Percentiles rank a stretch among this genome's conserved stretches.
Conservation (phyloP, 139 green algal genomes). For the Chlamydomonas sp. region DNA sequence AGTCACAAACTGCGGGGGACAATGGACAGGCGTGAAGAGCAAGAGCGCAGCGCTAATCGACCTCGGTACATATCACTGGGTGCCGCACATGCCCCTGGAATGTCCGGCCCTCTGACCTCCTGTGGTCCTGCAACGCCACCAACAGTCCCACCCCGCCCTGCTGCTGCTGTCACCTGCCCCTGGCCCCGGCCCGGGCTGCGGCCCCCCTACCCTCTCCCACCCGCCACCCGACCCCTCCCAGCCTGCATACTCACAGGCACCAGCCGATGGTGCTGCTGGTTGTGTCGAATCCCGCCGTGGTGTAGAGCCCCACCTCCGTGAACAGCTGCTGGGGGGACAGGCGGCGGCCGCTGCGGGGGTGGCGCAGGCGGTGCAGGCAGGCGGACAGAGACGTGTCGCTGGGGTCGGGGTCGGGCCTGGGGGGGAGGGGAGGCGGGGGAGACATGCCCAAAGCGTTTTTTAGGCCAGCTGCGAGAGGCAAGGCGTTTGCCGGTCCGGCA, state of each 20-base stretch:
- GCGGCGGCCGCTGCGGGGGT: constrained; percentile 2
- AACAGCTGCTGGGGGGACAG: constrained; percentile 7
- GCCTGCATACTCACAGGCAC: constrained; percentile 12
- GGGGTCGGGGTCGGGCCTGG: constrained; percentile 10
- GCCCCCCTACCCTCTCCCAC: too few species aligned
- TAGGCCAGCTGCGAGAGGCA: neutral
- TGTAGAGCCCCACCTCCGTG: constrained; percentile 29
- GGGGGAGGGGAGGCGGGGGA: neutral
- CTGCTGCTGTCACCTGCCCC: too few species aligned
- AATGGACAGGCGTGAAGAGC: too few species aligned
- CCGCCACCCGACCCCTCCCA: neutral
- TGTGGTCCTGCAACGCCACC: too few species aligned
- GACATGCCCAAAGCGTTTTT: too few species aligned
- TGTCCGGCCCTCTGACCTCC: too few species aligned
- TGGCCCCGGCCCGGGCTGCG: too few species aligned
- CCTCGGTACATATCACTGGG: too few species aligned
- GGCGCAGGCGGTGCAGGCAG: constrained; percentile 35
- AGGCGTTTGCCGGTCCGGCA: neutral
- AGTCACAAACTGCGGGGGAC: too few species aligned
- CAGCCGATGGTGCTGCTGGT: constrained; percentile 19
- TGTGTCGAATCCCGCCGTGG: constrained; percentile 37
- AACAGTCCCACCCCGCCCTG: too few species aligned
- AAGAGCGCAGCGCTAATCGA: too few species aligned
- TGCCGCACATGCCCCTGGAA: too few species aligned
- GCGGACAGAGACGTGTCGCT: constrained; percentile 26